A percentile compares a stretch with the other conserved stretches of the same genome.
These are phyloP conservation scores for Leptographium lundbergii DNA, from an alignment of 2,329 filamentous ascomycete species.

Conservation along the genomic window DNA sequence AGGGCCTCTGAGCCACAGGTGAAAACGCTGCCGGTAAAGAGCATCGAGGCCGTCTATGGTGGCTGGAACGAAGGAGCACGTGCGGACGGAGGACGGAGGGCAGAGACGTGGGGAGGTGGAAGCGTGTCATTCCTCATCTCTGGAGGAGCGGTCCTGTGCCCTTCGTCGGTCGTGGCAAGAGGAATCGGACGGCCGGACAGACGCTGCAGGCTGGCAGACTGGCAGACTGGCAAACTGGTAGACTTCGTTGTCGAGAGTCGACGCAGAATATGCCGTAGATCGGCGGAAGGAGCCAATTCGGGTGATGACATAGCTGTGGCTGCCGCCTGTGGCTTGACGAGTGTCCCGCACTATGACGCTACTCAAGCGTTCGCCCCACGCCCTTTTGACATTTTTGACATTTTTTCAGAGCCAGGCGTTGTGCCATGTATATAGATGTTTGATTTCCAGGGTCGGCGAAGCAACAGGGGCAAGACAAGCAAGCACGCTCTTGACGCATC, in stretches of 20 bases:
- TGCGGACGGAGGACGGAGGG: slow-evolving; percentile 13
- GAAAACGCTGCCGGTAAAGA: neutral
- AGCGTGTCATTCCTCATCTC: slow-evolving; percentile 53
- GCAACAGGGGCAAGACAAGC: neutral
- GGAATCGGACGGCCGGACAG: neutral
- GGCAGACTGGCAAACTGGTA: neutral
- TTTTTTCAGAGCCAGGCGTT: neutral
- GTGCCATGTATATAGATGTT: neutral
- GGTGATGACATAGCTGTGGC: slow-evolving; percentile 2
- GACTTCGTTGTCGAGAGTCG: too few species aligned
- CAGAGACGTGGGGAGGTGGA: slow-evolving; percentile 18
- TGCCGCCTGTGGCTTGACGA: neutral
- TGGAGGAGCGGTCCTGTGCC: neutral
- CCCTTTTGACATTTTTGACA: neutral
- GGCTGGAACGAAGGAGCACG: slow-evolving; percentile 5
- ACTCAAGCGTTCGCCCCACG: neutral
- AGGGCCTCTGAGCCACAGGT: slow-evolving; percentile 3
- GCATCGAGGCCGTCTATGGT: neutral
- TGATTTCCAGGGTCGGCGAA: neutral
- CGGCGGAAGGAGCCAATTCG: neutral
- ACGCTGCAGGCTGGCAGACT: neutral
- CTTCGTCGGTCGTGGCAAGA: neutral
- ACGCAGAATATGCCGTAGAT: neutral
- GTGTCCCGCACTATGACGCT: neutral
- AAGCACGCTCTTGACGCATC: neutral